Evolutionary conservation across 352 stramenopile genomes (phyloP).

Genomic region (Globisporangium spinosum): DNA sequence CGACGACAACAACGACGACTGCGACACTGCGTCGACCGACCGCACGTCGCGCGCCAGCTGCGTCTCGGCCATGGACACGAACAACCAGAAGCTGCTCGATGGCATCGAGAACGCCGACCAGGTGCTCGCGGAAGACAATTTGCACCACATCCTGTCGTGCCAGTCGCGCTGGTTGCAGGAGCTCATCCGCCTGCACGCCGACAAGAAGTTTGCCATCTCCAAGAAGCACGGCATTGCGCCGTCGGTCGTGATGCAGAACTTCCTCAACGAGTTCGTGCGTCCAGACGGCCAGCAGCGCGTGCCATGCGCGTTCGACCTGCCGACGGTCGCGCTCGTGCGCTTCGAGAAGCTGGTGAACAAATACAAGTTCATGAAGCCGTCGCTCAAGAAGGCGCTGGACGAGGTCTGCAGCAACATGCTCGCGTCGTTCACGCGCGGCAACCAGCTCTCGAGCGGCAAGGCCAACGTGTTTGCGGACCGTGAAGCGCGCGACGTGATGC

Average conservation of each 20-base stretch:
- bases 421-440: slow-evolving; percentile 37
- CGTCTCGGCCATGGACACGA: slow-evolving; percentile 19
- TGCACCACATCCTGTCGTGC: slow-evolving; percentile 52
- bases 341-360: slow-evolving; percentile 72
- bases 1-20: slow-evolving; percentile 16
- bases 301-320: slow-evolving; percentile 38
- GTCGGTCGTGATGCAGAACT: slow-evolving; percentile 25
- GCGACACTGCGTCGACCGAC: slow-evolving; percentile 2
- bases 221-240: slow-evolving; percentile 15
- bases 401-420: slow-evolving; percentile 63
- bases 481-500: slow-evolving; percentile 59
- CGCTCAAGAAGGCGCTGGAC: slow-evolving; percentile 64
- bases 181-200: slow-evolving; percentile 41
- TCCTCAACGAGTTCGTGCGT: slow-evolving; percentile 34
- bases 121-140: slow-evolving; percentile 56
- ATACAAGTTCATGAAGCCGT: slow-evolving; percentile 52
- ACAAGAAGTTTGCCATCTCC: slow-evolving; percentile 30
- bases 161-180: slow-evolving; percentile 56
- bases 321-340: slow-evolving; percentile 40
- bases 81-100: slow-evolving; percentile 47
- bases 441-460: slow-evolving; percentile 16
- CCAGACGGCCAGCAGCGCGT: slow-evolving; percentile 20
- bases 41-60: slow-evolving; percentile 29
- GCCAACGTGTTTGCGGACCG: slow-evolving; percentile 44
- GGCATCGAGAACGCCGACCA: slow-evolving; percentile 43